Conservation (phyloP, 2,329 filamentous ascomycete species). For the Ascochyta fabae region DNA sequence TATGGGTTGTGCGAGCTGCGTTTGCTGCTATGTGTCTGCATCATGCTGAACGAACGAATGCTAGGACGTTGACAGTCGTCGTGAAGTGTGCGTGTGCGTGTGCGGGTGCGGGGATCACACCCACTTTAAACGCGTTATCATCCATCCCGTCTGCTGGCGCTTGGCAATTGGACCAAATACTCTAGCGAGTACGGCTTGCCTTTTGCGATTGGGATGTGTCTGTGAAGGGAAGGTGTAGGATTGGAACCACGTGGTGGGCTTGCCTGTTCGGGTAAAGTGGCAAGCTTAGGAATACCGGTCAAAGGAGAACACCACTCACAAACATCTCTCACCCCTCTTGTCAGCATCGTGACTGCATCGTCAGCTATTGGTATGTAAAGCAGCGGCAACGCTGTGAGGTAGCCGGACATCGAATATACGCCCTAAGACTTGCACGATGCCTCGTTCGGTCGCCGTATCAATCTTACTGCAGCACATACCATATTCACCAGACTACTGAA, state of each 20-base stretch:
- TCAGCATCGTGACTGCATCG: constrained; percentile 14
- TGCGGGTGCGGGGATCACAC: constrained; percentile 5
- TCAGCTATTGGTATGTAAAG: background rate
- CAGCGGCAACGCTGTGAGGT: background rate
- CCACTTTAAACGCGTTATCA: constrained; percentile 11
- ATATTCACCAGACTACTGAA: background rate
- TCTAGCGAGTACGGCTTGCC: constrained; percentile 9
- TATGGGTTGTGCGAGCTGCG: constrained; percentile 18
- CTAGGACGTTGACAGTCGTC: background rate
- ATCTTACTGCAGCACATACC: background rate
- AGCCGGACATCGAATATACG: background rate
- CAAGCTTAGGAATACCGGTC: constrained; percentile 6
- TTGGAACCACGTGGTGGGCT: constrained; percentile 8
- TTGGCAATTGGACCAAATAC: constrained; percentile 10
- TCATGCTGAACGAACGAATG: constrained; percentile 10
- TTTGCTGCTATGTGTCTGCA: constrained; percentile 9
- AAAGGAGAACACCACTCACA: constrained; percentile 10
- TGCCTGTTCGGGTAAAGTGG: constrained; percentile 4
- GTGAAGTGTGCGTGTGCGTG: constrained; percentile 8
- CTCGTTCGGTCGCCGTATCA: background rate
- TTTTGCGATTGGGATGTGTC: background rate
- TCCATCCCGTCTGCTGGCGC: constrained; percentile 2
- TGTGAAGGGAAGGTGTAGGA: constrained; percentile 5
- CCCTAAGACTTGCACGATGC: background rate
- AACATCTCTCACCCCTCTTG: background rate